Evolutionary conservation across 257 asterid genomes (phyloP).

Genomic region (Lantana camara): DNA sequence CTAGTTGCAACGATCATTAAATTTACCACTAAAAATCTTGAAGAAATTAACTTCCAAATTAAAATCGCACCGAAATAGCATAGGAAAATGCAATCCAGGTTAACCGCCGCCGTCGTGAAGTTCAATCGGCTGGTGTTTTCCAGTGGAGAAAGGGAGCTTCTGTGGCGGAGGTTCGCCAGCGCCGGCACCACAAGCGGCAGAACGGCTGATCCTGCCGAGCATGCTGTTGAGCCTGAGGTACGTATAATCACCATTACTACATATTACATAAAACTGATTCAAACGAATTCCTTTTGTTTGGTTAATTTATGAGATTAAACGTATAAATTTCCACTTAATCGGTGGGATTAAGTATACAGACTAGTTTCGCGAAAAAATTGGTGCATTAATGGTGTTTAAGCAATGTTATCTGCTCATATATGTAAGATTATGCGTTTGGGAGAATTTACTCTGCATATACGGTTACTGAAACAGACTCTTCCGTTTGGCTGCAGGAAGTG

Average conservation of each 20-base stretch:
- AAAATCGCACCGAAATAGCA: neutral
- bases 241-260: no score
- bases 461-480: neutral
- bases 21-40: neutral
- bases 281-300: no score
- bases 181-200: conserved; percentile 42
- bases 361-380: neutral
- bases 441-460: neutral
- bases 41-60: no score
- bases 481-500: conserved; percentile 36
- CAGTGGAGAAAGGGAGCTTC: neutral
- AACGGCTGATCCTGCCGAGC: conserved; percentile 68
- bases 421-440: no score
- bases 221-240: conserved; percentile 59
- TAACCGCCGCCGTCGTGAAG: conserved; percentile 39
- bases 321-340: no score
- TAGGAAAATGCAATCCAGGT: conserved; percentile 49
- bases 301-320: no score
- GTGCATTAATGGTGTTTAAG: no score
- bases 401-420: no score
- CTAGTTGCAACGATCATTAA: neutral
- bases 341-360: no score
- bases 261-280: no score
- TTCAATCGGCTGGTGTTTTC: conserved; percentile 28
- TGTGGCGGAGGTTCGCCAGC: conserved; percentile 25